Conservation (phyloP, 345 rosid species). For the Limnanthes douglasii region DNA sequence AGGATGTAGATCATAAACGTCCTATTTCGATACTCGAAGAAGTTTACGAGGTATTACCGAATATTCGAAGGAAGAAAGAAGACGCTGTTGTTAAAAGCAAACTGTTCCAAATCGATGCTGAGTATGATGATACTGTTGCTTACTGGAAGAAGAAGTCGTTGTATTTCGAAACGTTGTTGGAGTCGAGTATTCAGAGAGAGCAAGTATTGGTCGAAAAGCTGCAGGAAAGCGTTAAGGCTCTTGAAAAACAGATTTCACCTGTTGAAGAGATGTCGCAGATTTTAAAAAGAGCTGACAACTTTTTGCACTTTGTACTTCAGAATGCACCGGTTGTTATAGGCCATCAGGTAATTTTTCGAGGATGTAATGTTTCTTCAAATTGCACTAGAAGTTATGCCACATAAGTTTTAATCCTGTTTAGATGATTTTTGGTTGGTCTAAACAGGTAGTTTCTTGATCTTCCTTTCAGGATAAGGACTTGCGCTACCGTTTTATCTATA, state of each 20-base stretch:
- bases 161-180: slow-evolving; percentile 50
- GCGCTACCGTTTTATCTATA: slow-evolving; percentile 81
- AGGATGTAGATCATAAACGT: slow-evolving; percentile 32
- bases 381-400: too few species aligned
- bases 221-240: slow-evolving; percentile 40
- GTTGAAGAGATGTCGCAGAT: slow-evolving; percentile 80
- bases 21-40: slow-evolving; percentile 51
- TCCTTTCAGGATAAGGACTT: slow-evolving; percentile 73
- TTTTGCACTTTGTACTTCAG: slow-evolving; percentile 85
- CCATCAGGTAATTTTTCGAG: slow-evolving; percentile 48
- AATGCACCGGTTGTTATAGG: slow-evolving; percentile 92
- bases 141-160: slow-evolving; percentile 72
- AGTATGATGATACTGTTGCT: slow-evolving; percentile 50
- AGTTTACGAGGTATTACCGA: slow-evolving; percentile 30
- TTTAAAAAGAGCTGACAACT: slow-evolving; percentile 80
- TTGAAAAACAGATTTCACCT: slow-evolving; percentile 66
- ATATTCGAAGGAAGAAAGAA: slow-evolving; percentile 33
- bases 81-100: slow-evolving; percentile 34
- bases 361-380: slow-evolving; percentile 2
- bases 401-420: background rate
- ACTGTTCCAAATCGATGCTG: slow-evolving; percentile 50
- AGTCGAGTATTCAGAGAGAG: slow-evolving; percentile 67
- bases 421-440: background rate
- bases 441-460: background rate
- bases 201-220: slow-evolving; percentile 48